Evolutionary conservation across 768 basidiomycete genomes (phyloP), one percentile per base, ranked within the genome.

Genomic region (Lactarius hengduanensis): DNA sequence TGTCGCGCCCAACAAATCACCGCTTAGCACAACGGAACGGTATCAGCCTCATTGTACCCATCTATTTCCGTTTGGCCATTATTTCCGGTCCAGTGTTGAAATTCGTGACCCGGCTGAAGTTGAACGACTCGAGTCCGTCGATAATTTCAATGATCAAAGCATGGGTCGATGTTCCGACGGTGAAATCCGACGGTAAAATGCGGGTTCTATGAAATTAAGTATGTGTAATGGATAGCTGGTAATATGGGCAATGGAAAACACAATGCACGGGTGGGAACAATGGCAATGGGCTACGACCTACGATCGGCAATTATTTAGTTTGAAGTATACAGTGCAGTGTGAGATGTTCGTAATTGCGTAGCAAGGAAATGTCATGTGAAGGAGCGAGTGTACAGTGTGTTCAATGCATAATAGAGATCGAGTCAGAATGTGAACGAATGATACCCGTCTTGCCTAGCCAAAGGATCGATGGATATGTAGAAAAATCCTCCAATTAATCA

Each of bases 401-500:
- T 36, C 58, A 58, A 58, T 62, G 65, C 56, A 66, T 43, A 66
- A 62, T 47, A 30, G 43, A 57, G 30, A 66, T 58, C 13, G 30
- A 62, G 57, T 50, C 57, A 54, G 30, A 28, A 61, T 34, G 45
- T 7, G 32, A 50, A 53, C 26, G 22, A 34, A 58, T 8, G 15
- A 38, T 30, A 43, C 45, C 47, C 36, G 30, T 56, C 28, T 38
- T 16, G 59, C 60, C 41, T 22, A 55, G 60, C 47, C 57, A 54
- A 59, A 32, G 45, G 32, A 20, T 54, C 20, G 32, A 62, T 28
- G 32, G 40, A 26, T 26, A 28, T 18, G 30, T 26, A 58, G n/a
- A 34, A 38, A 28, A 36, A 13, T n/a, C 28, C 22, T 61, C 65
- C 60, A 69, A 71, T 60, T 72, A 56, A 63, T 64, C 76, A 65